Evolutionary conservation across 345 rosid genomes (phyloP).

Genomic region (Aurinia saxatilis): DNA sequence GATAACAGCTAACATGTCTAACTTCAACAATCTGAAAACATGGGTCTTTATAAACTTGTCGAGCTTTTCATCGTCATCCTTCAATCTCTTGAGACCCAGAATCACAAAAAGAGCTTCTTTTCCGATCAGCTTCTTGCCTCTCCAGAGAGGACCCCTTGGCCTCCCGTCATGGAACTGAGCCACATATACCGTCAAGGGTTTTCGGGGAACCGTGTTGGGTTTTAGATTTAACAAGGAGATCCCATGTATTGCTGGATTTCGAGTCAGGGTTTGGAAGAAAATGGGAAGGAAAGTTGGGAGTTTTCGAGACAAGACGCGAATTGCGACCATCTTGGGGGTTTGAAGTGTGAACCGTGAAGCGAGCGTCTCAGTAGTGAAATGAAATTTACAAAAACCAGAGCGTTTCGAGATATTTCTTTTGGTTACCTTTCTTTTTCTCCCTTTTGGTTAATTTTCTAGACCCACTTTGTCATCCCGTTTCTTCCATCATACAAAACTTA

Average conservation of each 20-base stretch:
- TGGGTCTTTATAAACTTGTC: slow-evolving; percentile 56
- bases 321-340: no score
- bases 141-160: slow-evolving; percentile 94
- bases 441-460: no score
- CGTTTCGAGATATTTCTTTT: no score
- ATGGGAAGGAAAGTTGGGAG: no score
- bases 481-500: no score
- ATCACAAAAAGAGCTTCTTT: slow-evolving; percentile 79
- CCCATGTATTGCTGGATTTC: neutral
- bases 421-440: no score
- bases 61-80: slow-evolving; percentile 67
- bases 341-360: no score
- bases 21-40: slow-evolving; percentile 70
- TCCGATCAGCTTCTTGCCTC: slow-evolving; percentile 83
- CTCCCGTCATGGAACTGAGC: slow-evolving; percentile 77
- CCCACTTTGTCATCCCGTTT: no score
- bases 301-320: no score
- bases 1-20: slow-evolving; percentile 76
- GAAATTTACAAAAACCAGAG: no score
- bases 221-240: slow-evolving; percentile 19
- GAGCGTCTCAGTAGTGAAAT: no score
- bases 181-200: slow-evolving; percentile 28
- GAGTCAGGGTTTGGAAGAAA: no score
- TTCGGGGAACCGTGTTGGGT: slow-evolving; percentile 10
- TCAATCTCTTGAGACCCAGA: slow-evolving; percentile 71